These are phyloP conservation scores for Evansstolkia leycettana DNA, from an alignment of 495 filamentous ascomycete genomes.

Conservation along the genomic window DNA sequence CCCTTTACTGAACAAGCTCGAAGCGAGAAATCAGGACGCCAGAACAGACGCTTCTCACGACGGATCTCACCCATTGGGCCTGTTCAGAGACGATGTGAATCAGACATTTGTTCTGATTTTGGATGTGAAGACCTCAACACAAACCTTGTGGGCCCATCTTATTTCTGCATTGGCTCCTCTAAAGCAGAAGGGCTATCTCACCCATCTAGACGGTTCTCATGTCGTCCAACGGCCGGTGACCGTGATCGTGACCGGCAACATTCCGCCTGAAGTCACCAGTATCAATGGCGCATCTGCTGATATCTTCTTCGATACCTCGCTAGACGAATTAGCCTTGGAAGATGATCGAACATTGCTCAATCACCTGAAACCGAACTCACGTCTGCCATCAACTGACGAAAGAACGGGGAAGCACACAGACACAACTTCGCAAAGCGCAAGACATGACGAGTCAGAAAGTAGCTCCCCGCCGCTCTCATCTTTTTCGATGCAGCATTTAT, in stretches of 20 bases:
- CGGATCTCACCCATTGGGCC: slow-evolving; percentile 19
- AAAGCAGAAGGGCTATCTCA: slow-evolving; percentile 44
- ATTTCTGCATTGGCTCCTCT: slow-evolving; percentile 41
- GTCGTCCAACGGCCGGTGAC: slow-evolving; percentile 46
- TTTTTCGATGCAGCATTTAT: too few species aligned
- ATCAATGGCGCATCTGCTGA: slow-evolving; percentile 41
- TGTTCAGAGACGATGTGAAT: slow-evolving; percentile 38
- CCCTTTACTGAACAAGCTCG: slow-evolving; percentile 46
- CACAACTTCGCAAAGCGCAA: too few species aligned
- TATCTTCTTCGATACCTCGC: slow-evolving; percentile 57
- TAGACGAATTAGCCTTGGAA: slow-evolving; percentile 24
- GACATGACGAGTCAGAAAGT: too few species aligned
- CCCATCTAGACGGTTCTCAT: slow-evolving; percentile 37
- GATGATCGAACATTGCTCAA: neutral
- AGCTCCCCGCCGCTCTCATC: too few species aligned
- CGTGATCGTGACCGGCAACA: slow-evolving; percentile 56
- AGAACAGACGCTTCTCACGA: slow-evolving; percentile 8
- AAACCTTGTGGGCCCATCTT: slow-evolving; percentile 34
- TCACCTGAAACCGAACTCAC: neutral
- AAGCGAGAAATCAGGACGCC: slow-evolving; percentile 34
- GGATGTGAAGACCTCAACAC: slow-evolving; percentile 30
- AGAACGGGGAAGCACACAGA: too few species aligned
- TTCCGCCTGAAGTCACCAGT: slow-evolving; percentile 37
- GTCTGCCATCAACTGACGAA: neutral
- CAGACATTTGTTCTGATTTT: slow-evolving; percentile 20